Evolutionary conservation across 108 stramenopile genomes (phyloP).

Genomic region (Epithemia pelagica): DNA sequence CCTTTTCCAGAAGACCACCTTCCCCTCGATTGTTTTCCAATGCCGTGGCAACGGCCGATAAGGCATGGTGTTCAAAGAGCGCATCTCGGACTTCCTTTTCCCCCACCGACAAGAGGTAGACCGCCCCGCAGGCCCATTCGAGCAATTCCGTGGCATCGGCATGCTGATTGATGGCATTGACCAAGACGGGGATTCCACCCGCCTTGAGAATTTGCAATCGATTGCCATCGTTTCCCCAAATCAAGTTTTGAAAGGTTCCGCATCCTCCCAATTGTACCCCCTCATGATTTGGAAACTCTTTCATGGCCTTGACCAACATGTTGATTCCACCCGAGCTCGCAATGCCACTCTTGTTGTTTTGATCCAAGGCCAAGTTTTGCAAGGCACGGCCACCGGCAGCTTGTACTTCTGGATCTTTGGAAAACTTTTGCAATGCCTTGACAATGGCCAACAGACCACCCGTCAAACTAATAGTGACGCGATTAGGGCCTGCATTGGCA

Average conservation of each 20-base stretch:
- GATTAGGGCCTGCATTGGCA: slow-evolving; percentile 1
- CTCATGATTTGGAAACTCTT: background rate
- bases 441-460: slow-evolving; percentile 5
- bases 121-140: slow-evolving; percentile 8
- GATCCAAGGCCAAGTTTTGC: slow-evolving; percentile 5
- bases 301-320: slow-evolving; percentile 2
- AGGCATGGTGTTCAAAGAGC: background rate
- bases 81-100: background rate
- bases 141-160: slow-evolving; percentile 4
- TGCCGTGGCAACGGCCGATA: background rate
- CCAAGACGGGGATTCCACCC: background rate
- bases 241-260: slow-evolving; percentile 4
- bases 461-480: slow-evolving; percentile 3
- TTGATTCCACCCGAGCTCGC: slow-evolving; percentile 5
- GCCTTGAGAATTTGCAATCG: background rate
- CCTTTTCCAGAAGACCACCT: slow-evolving; percentile 5
- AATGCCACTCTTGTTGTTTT: slow-evolving; percentile 5
- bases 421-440: background rate
- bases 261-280: slow-evolving; percentile 9
- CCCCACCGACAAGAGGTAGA: slow-evolving; percentile 1
- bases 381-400: slow-evolving; percentile 1
- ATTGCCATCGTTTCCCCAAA: slow-evolving; percentile 6
- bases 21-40: slow-evolving; percentile 1
- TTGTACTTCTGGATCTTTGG: slow-evolving; percentile 1
- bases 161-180: slow-evolving; percentile 5